Base-by-base conservation (phyloP, 345 rosid species). In the Heritiera fomes region DNA sequence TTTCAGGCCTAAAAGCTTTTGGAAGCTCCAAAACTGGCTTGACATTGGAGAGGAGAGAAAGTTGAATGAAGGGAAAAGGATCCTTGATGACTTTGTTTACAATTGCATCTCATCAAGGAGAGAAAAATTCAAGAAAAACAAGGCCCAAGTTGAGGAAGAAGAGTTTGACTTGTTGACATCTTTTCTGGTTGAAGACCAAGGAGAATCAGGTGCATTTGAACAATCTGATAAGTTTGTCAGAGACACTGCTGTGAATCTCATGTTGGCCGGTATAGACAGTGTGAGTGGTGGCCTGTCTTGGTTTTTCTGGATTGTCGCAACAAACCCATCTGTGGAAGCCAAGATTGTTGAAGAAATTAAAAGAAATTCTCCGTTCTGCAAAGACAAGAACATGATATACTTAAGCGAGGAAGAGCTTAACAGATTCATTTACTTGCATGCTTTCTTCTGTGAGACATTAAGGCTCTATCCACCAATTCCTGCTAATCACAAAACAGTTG, bases 241-340 rank as follows among this genome's bases (percentile, higher is more conserved):
- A 23, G 28, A 23, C 28, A 23, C 28, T 23, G 28, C 28, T 23
- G 28, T 23, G 28, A 23, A 23, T 23, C 28, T 23, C 28, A 23
- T 23, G 28, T 23, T 23, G 28, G 28, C 28, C 28, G 28, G 28
- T 23, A 23, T 23, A 23, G 28, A 23, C 28, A 23, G 28, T 23
- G 28, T 23, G 28, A 23, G 28, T 23, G 28, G 28, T 23, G 28
- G 28, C 28, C 28, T 23, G 28, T 23, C 28, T 23, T 23, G 28
- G 28, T 23, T 23, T 40, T 73, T 83, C 28, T 88, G 91, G 91
- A 78, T 84, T 17, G 60, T 86, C 2, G 79, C 85, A 1, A 84
- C 74, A 10, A 80, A 88, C n/a, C 89, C 85, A 0, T 38, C 76
- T 0, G 82, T 80, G 0, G 85, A 41, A 12, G 28, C 53, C 38